Evolutionary conservation across 768 basidiomycete species (phyloP).

Genomic region (Pisolithus sp.): DNA sequence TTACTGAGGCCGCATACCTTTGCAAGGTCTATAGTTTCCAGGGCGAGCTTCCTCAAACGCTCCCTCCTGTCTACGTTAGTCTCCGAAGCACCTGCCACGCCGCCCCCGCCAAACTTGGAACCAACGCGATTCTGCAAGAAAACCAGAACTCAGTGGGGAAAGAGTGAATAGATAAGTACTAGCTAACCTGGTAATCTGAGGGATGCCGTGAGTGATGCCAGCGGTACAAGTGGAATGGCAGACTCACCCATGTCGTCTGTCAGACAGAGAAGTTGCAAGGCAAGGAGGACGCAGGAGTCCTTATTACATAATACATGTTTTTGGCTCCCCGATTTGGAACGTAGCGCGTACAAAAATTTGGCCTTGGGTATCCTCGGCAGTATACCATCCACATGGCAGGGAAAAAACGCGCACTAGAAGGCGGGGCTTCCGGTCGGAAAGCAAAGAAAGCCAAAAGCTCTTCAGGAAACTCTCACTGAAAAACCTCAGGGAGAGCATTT

Average conservation of each 20-base stretch:
- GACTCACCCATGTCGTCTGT: constrained; percentile 26
- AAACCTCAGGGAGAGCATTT: constrained; percentile 21
- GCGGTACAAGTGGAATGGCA: constrained; percentile 2
- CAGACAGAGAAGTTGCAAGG: not conserved
- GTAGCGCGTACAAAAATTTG: not conserved
- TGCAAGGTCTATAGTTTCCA: constrained; percentile 96
- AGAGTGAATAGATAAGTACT: not conserved
- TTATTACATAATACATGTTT: not conserved
- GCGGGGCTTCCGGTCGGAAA: constrained; percentile 40
- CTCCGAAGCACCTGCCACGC: constrained; percentile 92
- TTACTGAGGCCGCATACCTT: constrained; percentile 50
- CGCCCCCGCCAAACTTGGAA: constrained; percentile 93
- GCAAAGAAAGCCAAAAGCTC: constrained; percentile 57
- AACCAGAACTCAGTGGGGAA: not conserved
- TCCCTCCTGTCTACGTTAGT: constrained; percentile 94
- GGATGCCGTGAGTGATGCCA: constrained; percentile 6
- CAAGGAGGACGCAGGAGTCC: not conserved
- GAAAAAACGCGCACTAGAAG: constrained; percentile 60
- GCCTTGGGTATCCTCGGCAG: not conserved
- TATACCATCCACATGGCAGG: constrained; percentile 31
- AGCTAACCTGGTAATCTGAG: constrained; percentile 58
- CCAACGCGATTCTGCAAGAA: constrained; percentile 82
- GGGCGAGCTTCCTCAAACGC: constrained; percentile 86
- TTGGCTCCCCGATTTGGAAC: not conserved
- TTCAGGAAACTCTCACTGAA: constrained; percentile 19